Evolutionary conservation across 305 asterid genomes (phyloP).

Genomic region (Solanum aculeatissimum): DNA sequence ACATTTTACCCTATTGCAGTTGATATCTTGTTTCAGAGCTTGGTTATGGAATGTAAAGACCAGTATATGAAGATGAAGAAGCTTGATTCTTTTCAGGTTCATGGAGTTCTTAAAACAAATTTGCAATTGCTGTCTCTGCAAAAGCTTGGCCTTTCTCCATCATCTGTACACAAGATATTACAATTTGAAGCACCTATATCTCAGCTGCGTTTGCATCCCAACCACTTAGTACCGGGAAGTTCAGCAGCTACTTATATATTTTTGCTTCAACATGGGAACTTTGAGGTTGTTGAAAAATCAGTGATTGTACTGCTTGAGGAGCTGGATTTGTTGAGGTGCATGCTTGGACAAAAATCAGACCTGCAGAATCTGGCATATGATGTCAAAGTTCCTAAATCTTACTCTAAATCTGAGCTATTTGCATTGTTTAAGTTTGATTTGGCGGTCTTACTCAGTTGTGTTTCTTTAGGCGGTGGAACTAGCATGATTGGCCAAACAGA

Average conservation of each 20-base stretch:
- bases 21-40: constrained; percentile 85
- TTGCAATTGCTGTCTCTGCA: constrained; percentile 87
- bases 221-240: constrained; percentile 89
- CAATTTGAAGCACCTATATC: constrained; percentile 68
- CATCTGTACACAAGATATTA: constrained; percentile 64
- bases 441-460: constrained; percentile 66
- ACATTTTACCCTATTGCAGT: constrained; percentile 60
- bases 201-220: constrained; percentile 93
- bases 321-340: constrained; percentile 50
- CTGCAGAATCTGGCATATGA: constrained; percentile 25
- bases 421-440: constrained; percentile 65
- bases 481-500: constrained; percentile 36
- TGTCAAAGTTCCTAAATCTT: constrained; percentile 24
- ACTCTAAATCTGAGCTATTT: constrained; percentile 54
- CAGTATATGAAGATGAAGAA: constrained; percentile 22
- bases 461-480: constrained; percentile 34
- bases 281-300: constrained; percentile 63
- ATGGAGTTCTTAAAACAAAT: constrained; percentile 95
- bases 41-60: constrained; percentile 36
- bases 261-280: constrained; percentile 78
- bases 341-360: constrained; percentile 29
- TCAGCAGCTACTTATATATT: constrained; percentile 85
- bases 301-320: constrained; percentile 61
- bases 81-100: constrained; percentile 76
- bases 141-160: constrained; percentile 79